These are phyloP conservation scores for Coemansia sp. DNA, from an alignment of 192 early-diverging fungal genomes.

Conservation along the genomic window DNA sequence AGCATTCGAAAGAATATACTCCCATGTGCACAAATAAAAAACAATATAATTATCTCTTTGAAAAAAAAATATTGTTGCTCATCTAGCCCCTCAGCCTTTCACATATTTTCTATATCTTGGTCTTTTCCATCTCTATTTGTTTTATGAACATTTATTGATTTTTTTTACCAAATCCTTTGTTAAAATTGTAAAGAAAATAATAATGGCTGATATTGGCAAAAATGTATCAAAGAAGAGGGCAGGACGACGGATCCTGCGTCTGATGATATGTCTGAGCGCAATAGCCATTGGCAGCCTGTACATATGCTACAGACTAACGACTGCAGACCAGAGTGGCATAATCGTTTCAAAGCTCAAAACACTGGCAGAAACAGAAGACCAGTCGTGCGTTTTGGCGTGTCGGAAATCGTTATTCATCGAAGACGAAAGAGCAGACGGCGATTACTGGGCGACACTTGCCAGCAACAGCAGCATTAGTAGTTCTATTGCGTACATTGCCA, in stretches of 20 bases:
- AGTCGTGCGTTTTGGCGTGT: conserved; percentile 9
- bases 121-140: not conserved
- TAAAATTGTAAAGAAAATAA: not conserved
- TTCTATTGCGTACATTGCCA: conserved; percentile 18
- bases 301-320: not conserved
- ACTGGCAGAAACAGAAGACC: not conserved
- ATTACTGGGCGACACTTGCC: not conserved
- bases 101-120: not conserved
- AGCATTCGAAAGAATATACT: too few species aligned
- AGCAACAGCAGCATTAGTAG: not conserved
- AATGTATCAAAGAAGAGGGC: not conserved
- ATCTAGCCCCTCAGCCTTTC: too few species aligned
- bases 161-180: not conserved
- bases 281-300: conserved; percentile 12
- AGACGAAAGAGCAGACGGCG: too few species aligned
- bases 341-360: not conserved
- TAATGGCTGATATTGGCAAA: not conserved
- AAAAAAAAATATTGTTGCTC: too few species aligned
- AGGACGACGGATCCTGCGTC: not conserved
- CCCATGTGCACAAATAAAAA: too few species aligned
- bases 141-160: not conserved
- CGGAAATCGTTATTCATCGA: not conserved
- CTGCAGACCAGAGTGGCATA: not conserved
- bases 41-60: too few species aligned
- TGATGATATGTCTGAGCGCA: not conserved